Conservation (phyloP, 768 basidiomycete genomes). For the Calocybe indica region DNA sequence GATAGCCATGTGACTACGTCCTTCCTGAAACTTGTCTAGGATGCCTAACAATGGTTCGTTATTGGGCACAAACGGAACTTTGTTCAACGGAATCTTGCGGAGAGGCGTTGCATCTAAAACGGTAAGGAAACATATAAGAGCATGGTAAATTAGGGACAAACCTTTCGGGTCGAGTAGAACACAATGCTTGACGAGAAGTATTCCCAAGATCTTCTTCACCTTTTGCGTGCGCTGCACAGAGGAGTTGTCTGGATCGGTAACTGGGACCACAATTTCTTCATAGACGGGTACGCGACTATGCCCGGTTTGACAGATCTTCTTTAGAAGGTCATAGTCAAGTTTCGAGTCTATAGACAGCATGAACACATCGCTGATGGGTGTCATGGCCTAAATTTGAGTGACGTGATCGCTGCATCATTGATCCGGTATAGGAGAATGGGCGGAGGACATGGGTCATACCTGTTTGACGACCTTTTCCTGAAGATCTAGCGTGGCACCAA, state of each 20-base stretch:
- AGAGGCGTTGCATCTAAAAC: conserved; percentile 71
- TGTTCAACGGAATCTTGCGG: conserved; percentile 79
- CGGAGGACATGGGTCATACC: conserved; percentile 22
- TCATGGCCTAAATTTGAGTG: conserved; percentile 55
- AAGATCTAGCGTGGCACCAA: conserved; percentile 83
- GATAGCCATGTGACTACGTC: conserved; percentile 88
- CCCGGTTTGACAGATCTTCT: conserved; percentile 69
- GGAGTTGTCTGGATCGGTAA: conserved; percentile 16
- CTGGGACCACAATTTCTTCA: conserved; percentile 65
- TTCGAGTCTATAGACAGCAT: conserved; percentile 85
- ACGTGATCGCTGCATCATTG: background rate
- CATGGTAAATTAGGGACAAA: conserved; percentile 12
- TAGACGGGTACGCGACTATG: conserved; percentile 84
- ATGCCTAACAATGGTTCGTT: conserved; percentile 83
- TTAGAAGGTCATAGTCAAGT: conserved; percentile 76
- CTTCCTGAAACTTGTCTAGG: conserved; percentile 86
- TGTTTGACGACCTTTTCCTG: conserved; percentile 81
- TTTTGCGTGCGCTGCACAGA: conserved; percentile 33
- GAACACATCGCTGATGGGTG: conserved; percentile 72
- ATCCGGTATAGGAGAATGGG: background rate
- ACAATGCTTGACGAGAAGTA: conserved; percentile 85
- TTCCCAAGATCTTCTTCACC: conserved; percentile 81
- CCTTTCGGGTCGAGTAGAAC: conserved; percentile 84
- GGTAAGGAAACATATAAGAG: background rate
- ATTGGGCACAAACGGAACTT: conserved; percentile 79